Base-by-base conservation (phyloP, 768 basidiomycete species). In the Tylopilus balloui region DNA sequence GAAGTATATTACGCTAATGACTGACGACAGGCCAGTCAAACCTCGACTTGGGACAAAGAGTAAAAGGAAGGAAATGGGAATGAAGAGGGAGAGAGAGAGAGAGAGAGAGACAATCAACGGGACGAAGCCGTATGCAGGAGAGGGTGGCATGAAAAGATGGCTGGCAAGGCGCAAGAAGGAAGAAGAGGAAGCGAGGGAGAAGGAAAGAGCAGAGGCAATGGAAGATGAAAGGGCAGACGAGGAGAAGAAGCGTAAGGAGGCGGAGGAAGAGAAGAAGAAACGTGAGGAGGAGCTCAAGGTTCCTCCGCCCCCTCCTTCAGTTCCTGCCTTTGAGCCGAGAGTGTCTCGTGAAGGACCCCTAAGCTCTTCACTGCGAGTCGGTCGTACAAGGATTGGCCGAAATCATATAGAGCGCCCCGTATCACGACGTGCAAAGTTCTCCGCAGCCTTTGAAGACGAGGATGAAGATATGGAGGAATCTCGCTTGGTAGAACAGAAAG, bases 91-190 rank as follows among this genome's bases (percentile, higher is more conserved):
- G 29, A 71, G 65, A 36, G 59, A 68, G 34, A 65, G 64, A 41
- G 59, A 69, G 25, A 66, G 64, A 38, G 64, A 50, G 20, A 62
- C 71, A 15, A 66, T 72, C 13, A 81, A 80, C 53, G 76, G 75
- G 32, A 79, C 78, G 17, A 89, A 89, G 58, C 88, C 88, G 4
- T 90, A 90, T 57, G 82, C 86, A 1, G 88, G 87, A 7, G 78
- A 81, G 53, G 84, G 87, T 45, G 85, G 86, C 1, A 82, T 88
- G 76, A 88, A 84, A 72, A 89, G 84, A 60, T 69, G 87, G 64
- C 65, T 89, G 32, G 81, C 84, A 19, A 76, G 79, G 55, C 72
- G 82, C 42, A 78, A 77, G 59, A 68, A 72, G 53, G 84, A 86
- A 60, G 78, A 72, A 35, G 73, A 78, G 45, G 75, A 78, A 50